phyloP scores from a whole-genome alignment of 2,329 filamentous ascomycete genomes.

The Penicillium psychrosexuale region DNA sequence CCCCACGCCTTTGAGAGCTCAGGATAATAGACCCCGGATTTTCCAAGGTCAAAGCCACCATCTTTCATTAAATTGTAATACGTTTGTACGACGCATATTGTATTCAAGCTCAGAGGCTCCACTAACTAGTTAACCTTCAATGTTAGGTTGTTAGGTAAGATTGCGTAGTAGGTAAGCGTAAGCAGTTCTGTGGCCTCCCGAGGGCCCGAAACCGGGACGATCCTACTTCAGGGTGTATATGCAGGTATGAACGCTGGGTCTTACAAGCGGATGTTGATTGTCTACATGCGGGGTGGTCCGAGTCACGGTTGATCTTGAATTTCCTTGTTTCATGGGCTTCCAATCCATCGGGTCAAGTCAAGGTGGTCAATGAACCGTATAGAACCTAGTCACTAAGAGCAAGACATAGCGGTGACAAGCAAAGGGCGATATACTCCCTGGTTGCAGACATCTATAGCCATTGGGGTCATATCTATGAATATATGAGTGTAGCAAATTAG shows the following conservation, averaged over 20 bases:
- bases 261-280: not conserved
- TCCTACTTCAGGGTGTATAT: not conserved
- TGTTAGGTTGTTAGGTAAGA: not conserved
- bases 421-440: not conserved
- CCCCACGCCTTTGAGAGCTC: not conserved
- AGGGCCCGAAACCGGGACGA: not conserved
- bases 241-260: not conserved
- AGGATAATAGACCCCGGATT: not conserved
- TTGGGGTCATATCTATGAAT: not conserved
- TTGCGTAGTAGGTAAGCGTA: not conserved
- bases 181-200: not conserved
- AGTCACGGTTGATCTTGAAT: not conserved
- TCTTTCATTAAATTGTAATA: not conserved
- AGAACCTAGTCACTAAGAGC: not conserved
- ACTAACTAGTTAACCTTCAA: not conserved
- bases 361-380: not conserved
- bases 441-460: not conserved
- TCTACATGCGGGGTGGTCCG: not conserved
- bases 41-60: not conserved
- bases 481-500: not conserved
- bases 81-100: not conserved
- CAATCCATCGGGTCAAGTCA: not conserved
- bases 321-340: not conserved
- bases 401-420: conserved; percentile 7
- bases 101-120: not conserved